Evolutionary conservation across 2,329 filamentous ascomycete species (phyloP), one percentile per base, ranked within the genome.

Genomic region (Aspergillus sp.): DNA sequence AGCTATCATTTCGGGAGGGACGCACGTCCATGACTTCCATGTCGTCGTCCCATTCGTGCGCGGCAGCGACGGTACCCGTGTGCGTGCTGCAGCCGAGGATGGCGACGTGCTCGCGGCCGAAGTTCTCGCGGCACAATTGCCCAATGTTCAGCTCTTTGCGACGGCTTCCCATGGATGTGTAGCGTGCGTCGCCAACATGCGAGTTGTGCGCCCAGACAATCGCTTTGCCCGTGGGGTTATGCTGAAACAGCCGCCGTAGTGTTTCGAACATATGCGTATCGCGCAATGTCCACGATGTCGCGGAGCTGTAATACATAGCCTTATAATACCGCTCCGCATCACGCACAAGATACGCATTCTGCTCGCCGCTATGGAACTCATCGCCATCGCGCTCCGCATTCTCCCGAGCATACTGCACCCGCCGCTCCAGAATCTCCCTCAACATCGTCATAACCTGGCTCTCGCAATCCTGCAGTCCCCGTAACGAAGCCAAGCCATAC

Each of bases 151-250:
- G 57, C 57, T 78, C 73, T 6, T 68, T 68, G 15, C 66, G 60
- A 3, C 63, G 57, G 30, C 57, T 62, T 7, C 74, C 71, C 75
- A 77, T 77, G 47, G 69, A 71, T 5, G 74, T 78, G 30, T 68
- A 72, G 13, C 76, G 67, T n/a, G 76, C 76, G 53, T 79, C 76
- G n/a, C 75, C 76, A 9, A 77, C 59, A 44, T 79, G 76, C 44
- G 70, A 75, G 49, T 77, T 78, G 53, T 78, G 76, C 22, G 76
- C 76, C 76, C 76, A 80, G 9, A 79, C 71, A 4, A 79, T 68
- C 0, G 73, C 74, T 49, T 77, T 78, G 9, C 62, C 61, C 1
- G 63, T 59, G 1, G 59, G 45, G 1, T 70, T 69, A 46, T 68
- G 63, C 46, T 72, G 64, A 17, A 78, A 59, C 1, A 78, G 54